Conservation (phyloP, 1,284 basidiomycete genomes). For the Cutaneotrichosporon dermatis region DNA sequence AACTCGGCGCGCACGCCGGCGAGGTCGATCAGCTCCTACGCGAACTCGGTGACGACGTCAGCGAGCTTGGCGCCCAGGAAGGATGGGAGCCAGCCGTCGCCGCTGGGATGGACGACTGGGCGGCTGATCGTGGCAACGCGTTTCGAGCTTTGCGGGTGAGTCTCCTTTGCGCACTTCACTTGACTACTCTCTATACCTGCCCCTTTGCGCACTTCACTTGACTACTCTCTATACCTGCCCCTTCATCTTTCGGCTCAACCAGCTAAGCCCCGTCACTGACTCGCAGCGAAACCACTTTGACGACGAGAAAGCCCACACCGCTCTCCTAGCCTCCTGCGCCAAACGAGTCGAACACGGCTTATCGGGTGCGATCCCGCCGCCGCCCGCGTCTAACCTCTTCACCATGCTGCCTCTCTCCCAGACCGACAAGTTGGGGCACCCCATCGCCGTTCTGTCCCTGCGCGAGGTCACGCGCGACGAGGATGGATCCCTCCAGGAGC, state of each 20-base stretch:
- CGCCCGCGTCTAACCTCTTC: slow-evolving; percentile 29
- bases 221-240: no score
- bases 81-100: slow-evolving; percentile 37
- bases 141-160: slow-evolving; percentile 44
- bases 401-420: slow-evolving; percentile 34
- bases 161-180: not conserved
- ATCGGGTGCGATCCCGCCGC: slow-evolving; percentile 28
- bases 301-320: slow-evolving; percentile 23
- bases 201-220: no score
- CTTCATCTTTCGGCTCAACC: no score
- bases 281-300: slow-evolving; percentile 37
- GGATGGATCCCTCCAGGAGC: slow-evolving; percentile 33
- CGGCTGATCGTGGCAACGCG: slow-evolving; percentile 31
- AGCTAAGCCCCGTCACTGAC: not conserved
- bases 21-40: slow-evolving; percentile 28
- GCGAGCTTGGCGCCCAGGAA: slow-evolving; percentile 33
- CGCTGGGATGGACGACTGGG: slow-evolving; percentile 39
- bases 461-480: slow-evolving; percentile 35
- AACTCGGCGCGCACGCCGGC: slow-evolving; percentile 31
- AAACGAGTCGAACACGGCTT: slow-evolving; percentile 28
- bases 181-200: no score
- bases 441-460: slow-evolving; percentile 40
- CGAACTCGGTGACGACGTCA: slow-evolving; percentile 36
- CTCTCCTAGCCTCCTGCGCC: slow-evolving; percentile 25
- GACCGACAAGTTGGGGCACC: slow-evolving; percentile 34